Evolutionary conservation across 768 basidiomycete genomes (phyloP), one percentile per base, ranked within the genome.

Genomic region (Cyathus striatus): DNA sequence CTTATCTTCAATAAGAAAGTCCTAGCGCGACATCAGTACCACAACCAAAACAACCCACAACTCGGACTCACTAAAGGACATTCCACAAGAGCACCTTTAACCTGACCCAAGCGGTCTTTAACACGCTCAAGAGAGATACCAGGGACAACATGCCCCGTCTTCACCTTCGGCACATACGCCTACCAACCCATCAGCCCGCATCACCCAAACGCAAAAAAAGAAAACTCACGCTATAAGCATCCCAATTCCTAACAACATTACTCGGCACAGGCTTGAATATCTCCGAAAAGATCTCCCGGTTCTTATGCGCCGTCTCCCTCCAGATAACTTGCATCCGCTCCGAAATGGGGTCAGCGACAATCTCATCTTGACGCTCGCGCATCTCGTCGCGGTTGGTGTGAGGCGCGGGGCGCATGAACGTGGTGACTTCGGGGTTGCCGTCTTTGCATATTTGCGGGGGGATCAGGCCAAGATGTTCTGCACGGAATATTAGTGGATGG

Each of bases 381-480:
- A 73, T 82, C 59, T 87, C 81, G 52, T 93, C 83, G 0, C 70
- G 69, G 55, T 86, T 83, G 1, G 79, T 79, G 43, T 62, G 50
- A 1, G 93, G 92, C 0, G 84, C 89, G 2, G 92, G 78, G 24
- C 67, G 80, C 91, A 94, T 93, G 70, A 83, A 86, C 27, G 79
- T 66, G 22, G 65, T 71, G 2, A 74, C 61, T 35, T 58, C 43
- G 2, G 60, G 59, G 26, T 66, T 43, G 21, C 47, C 52, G 17
- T 62, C 60, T 25, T 58, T 54, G 49, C 73, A 71, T 40, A 60
- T 51, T 61, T 96, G 91, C 3, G 92, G 86, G 13, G 70, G 68
- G 23, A 94, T 83, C 35, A 98, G 79, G 23, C 92, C 92, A 38
- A 95, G 76, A 55, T 95, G 86, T 63, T 95, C 90, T 89, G 60